Base-by-base conservation (phyloP, 495 filamentous ascomycete species). In the Neurospora sublineolata region DNA sequence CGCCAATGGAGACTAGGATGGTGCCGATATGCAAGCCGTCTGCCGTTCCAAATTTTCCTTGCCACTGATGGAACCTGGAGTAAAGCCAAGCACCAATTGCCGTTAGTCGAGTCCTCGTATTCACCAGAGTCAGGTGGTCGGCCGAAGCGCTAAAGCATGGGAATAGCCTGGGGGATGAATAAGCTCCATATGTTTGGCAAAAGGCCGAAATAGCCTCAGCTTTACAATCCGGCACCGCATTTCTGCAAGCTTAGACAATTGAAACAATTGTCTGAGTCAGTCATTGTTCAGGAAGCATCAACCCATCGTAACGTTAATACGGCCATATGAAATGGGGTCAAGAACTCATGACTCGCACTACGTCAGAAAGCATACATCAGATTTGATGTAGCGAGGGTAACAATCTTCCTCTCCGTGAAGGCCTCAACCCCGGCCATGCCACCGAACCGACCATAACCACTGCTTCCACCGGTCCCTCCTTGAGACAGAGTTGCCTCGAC, bases 381-480 rank as follows among this genome's bases (percentile, higher is more conserved):
- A 11, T 75, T 76, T 0, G 78, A 73, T 44, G 68, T 78, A 1
- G 74, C 76, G 11, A 80, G 14, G 27, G 73, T 79, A 68, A 80
- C 76, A 18, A 80, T 78, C 74, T 80, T 78, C n/a, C 73, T 73
- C 71, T 80, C 77, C 5, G 79, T 79, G 44, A 79, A 80, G 38
- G 74, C 79, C 14, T 74, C 72, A 10, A 80, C 76, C 10, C 77
- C 77, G 6, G 77, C 76, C 30, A 79, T 78, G 18, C 77, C 80
- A 12, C 79, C 79, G 52, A 83, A 83, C 18, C 79, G 73, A 3
- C 81, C 80, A 71, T 79, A 82, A 4, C 80, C 79, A n/a, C 75
- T 78, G 41, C 78, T 78, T 16, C 78, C 76, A 12, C 80, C 79
- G 3, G 77, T 75, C 9, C 79, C 79, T 6, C 81, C 79, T 36